Percentiles rank a stretch among this genome's conserved stretches.
These are phyloP conservation scores for Coriaria nepalensis DNA, from an alignment of 306 rosid species.

Conservation along the genomic window DNA sequence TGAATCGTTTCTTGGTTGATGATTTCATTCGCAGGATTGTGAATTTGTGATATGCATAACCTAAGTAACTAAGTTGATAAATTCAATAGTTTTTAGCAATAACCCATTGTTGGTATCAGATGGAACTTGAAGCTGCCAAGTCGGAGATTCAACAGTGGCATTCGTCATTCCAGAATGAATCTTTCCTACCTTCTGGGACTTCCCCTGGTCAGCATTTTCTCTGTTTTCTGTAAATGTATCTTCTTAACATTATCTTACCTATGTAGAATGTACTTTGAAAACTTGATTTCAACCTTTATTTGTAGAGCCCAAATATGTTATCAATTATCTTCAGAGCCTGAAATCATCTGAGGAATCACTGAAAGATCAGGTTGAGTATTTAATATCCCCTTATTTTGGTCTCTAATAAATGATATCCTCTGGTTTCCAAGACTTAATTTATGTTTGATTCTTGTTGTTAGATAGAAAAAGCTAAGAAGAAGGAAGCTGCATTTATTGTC, in stretches of 20 bases:
- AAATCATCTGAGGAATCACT: slow-evolving; percentile 74
- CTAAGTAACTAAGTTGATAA: too few relatives aligned
- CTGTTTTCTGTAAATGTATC: not conserved
- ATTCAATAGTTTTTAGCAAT: too few relatives aligned
- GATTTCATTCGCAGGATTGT: too few relatives aligned
- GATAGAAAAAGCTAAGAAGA: slow-evolving; percentile 94
- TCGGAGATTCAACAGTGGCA: slow-evolving; percentile 69
- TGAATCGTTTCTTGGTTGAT: too few relatives aligned
- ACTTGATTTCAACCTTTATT: slow-evolving; percentile 12
- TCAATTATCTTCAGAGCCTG: slow-evolving; percentile 64
- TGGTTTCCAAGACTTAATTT: slow-evolving; percentile 8
- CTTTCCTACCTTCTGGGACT: slow-evolving; percentile 55
- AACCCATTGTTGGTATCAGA: slow-evolving; percentile 26
- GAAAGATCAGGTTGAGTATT: slow-evolving; percentile 63
- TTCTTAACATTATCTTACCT: not conserved
- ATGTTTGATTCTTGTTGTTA: slow-evolving; percentile 20
- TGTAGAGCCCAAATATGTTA: slow-evolving; percentile 60
- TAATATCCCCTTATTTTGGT: slow-evolving; percentile 6
- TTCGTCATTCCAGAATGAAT: slow-evolving; percentile 58
- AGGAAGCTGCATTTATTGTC: slow-evolving; percentile 91
- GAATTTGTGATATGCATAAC: too few relatives aligned
- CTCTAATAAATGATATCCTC: slow-evolving; percentile 9
- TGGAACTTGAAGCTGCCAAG: slow-evolving; percentile 62
- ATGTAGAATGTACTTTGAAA: slow-evolving; percentile 2
- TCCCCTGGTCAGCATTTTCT: slow-evolving; percentile 48